A percentile compares a stretch with the other conserved stretches of the same genome.
These are phyloP conservation scores for Septoria petroselini DNA, from an alignment of 2,329 filamentous ascomycete genomes.

Conservation along the genomic window DNA sequence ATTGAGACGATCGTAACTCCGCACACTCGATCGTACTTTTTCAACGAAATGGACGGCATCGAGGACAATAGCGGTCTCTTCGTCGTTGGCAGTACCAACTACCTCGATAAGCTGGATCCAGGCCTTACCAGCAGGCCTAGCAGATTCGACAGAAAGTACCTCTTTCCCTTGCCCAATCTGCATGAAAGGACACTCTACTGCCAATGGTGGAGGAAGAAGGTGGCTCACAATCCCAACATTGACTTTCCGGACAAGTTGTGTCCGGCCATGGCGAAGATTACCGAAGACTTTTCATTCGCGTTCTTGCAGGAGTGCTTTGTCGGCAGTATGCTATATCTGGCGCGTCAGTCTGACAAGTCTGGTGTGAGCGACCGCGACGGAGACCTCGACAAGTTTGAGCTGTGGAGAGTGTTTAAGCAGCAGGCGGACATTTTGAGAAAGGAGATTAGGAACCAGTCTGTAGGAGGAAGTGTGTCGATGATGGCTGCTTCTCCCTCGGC, in stretches of 20 bases:
- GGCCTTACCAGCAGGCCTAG: conserved; percentile 61
- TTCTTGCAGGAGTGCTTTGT: conserved; percentile 69
- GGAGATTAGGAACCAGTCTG: conserved; percentile 46
- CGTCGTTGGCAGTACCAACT: conserved; percentile 48
- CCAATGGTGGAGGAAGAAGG: conserved; percentile 60
- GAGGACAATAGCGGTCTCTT: conserved; percentile 68
- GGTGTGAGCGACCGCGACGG: conserved; percentile 31
- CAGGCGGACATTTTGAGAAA: conserved; percentile 59
- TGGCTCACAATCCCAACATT: conserved; percentile 55
- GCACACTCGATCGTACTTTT: conserved; percentile 62
- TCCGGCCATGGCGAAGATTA: conserved; percentile 58
- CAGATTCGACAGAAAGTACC: conserved; percentile 64
- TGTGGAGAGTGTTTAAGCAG: conserved; percentile 62
- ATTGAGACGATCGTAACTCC: conserved; percentile 66
- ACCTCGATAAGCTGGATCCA: conserved; percentile 62
- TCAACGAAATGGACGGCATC: conserved; percentile 68
- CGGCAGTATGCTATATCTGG: conserved; percentile 59
- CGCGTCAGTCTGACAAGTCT: conserved; percentile 38
- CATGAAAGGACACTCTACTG: conserved; percentile 60
- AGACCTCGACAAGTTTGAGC: conserved; percentile 49
- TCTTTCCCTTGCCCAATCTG: conserved; percentile 52
- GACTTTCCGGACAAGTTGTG: conserved; percentile 59
- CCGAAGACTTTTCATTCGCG: conserved; percentile 63
- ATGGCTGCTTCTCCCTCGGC: no score
- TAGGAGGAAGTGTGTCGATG: not conserved